These are phyloP conservation scores for Begonia peltatifolia DNA, from an alignment of 306 rosid species.

Conservation along the genomic window DNA sequence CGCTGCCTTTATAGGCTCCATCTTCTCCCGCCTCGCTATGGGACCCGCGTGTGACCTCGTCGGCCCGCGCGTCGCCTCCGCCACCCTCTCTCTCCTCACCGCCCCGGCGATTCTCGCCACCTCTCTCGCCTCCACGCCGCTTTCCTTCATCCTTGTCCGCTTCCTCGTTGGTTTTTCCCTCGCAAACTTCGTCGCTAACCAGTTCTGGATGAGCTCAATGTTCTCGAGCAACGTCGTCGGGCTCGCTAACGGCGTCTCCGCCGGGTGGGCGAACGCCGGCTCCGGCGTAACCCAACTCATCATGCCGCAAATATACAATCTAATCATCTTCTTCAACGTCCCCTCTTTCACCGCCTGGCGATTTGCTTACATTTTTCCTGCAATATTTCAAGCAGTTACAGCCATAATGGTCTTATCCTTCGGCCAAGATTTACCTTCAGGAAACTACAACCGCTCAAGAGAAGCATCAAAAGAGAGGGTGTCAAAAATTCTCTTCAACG, in stretches of 20 bases:
- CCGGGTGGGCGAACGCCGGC: constrained; percentile 56
- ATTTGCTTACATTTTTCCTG: constrained; percentile 22
- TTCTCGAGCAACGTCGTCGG: constrained; percentile 36
- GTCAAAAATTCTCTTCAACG: constrained; percentile 3
- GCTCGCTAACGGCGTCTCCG: constrained; percentile 40
- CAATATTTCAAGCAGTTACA: constrained; percentile 22
- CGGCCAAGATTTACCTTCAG: constrained; percentile 30
- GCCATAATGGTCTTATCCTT: constrained; percentile 24
- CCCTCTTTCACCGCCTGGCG: constrained; percentile 42
- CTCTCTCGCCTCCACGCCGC: constrained; percentile 21
- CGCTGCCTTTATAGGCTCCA: constrained; percentile 41
- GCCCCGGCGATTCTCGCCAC: constrained; percentile 33
- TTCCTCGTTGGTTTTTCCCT: constrained; percentile 39
- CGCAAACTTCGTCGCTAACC: constrained; percentile 47
- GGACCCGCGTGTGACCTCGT: constrained; percentile 41
- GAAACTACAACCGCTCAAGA: background rate
- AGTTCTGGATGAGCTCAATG: constrained; percentile 59
- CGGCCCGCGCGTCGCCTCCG: constrained; percentile 40
- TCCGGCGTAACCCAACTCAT: constrained; percentile 39
- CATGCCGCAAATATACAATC: constrained; percentile 36
- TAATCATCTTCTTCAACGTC: constrained; percentile 14
- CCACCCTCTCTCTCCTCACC: constrained; percentile 41
- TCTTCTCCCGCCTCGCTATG: constrained; percentile 53
- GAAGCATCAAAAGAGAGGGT: constrained; percentile 4
- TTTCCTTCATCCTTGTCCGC: constrained; percentile 27